phyloP scores from a whole-genome alignment of 1,284 basidiomycete genomes.

The Cutaneotrichosporon mucoides region DNA sequence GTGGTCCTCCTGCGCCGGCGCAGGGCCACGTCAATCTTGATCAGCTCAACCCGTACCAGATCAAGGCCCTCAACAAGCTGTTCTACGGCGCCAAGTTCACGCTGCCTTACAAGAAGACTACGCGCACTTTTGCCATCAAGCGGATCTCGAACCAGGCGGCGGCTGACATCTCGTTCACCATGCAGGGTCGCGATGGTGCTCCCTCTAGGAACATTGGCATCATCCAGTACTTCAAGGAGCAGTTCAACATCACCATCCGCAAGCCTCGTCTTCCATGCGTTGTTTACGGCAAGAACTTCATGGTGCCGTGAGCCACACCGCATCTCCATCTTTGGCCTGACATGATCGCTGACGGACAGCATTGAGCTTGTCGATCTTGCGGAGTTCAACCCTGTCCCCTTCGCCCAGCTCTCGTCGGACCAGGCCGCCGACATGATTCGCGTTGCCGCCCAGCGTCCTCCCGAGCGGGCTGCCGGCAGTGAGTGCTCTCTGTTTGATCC shows the following conservation, averaged over 20 bases:
- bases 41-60: slow-evolving; percentile 27
- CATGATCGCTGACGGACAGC: slow-evolving; percentile 16
- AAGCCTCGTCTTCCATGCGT: slow-evolving; percentile 46
- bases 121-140: slow-evolving; percentile 35
- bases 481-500: slow-evolving; percentile 8
- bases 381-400: slow-evolving; percentile 43
- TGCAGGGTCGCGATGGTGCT: slow-evolving; percentile 37
- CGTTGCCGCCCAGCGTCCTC: slow-evolving; percentile 46
- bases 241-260: slow-evolving; percentile 39
- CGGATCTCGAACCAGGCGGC: slow-evolving; percentile 34
- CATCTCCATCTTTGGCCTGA: not conserved
- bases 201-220: slow-evolving; percentile 36
- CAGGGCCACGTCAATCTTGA: slow-evolving; percentile 22
- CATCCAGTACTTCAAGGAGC: slow-evolving; percentile 44
- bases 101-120: slow-evolving; percentile 27
- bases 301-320: slow-evolving; percentile 38
- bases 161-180: slow-evolving; percentile 35
- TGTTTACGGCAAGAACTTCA: slow-evolving; percentile 42
- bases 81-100: slow-evolving; percentile 41
- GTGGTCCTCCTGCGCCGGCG: slow-evolving; percentile 20
- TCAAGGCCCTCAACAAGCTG: slow-evolving; percentile 36
- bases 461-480: slow-evolving; percentile 38
- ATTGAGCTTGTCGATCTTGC: slow-evolving; percentile 43
- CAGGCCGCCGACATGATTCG: slow-evolving; percentile 51
- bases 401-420: slow-evolving; percentile 26